Base-by-base conservation (phyloP, 2,329 filamentous ascomycete genomes). In the Fusarium brevicatenulatum region DNA sequence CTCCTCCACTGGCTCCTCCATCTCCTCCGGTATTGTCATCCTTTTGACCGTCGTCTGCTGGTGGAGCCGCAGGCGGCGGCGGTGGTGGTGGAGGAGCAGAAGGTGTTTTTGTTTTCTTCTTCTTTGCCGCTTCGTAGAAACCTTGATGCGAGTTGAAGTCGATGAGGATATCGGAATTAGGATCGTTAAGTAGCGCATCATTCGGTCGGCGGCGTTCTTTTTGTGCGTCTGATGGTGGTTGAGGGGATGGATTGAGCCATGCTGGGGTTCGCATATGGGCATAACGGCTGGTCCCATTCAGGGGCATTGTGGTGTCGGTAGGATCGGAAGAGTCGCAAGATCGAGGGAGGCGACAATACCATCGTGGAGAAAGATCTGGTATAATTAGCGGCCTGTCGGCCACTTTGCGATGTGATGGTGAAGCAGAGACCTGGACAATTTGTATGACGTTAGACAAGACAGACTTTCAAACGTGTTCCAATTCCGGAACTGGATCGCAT, bases 111-210 rank as follows among this genome's bases (percentile, higher is more conserved):
- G 85, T 21, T 25, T 68, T 85, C 81, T 87, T 90, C 79, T 88
- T 89, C 72, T 87, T 86, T 5, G 82, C 86, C 42, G 85, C 86
- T 77, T 91, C 86, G 57, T 85, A 83, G 81, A 85, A 89, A 54
- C 85, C 87, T 46, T 88, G 83, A 58, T 86, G 81, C 32, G 85
- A 88, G 28, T 83, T 83, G 65, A 92, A 89, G 77, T 93, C 90
- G 56, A 93, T 82, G 36, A 83, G 81, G 25, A 82, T 77, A 43
- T 82, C 79, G 74, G 82, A 81, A 42, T 79, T 82, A n/a, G 86
- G 86, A 71, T 89, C 86, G 44, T 72, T 71, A 39, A 90, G 81
- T 10, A 89, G 75, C 75, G 81, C 79, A 69, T 81, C 75, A 32
- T 77, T 77, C 54, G 66, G 59, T 43, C 68, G 74, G 16, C 73